These are phyloP conservation scores for Albophoma yamanashiensis DNA, from an alignment of 2,329 filamentous ascomycete species.

Conservation along the genomic window DNA sequence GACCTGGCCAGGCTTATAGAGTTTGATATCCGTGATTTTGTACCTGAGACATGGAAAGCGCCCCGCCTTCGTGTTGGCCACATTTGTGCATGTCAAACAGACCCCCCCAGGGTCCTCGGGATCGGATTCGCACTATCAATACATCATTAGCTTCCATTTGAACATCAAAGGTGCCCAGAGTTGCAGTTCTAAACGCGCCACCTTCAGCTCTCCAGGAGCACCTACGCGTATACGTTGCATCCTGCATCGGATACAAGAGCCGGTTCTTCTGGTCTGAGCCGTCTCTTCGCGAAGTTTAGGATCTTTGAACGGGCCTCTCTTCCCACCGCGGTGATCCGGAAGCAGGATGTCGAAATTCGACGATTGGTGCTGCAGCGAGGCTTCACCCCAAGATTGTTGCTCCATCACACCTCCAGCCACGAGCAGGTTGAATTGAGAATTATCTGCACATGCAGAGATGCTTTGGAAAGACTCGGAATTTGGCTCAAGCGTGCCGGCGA, in stretches of 20 bases:
- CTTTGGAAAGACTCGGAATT: not conserved
- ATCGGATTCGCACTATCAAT: constrained; percentile 39
- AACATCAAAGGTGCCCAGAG: not conserved
- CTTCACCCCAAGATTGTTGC: constrained; percentile 8
- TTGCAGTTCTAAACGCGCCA: not conserved
- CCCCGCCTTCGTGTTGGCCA: constrained; percentile 37
- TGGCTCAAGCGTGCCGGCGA: not conserved
- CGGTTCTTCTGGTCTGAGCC: constrained; percentile 45
- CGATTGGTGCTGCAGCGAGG: constrained; percentile 11
- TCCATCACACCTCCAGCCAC: not conserved
- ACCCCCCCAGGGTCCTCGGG: constrained; percentile 32
- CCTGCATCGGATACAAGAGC: constrained; percentile 48
- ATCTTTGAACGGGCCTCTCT: constrained; percentile 44
- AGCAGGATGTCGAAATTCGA: constrained; percentile 17
- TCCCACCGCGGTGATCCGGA: constrained; percentile 21
- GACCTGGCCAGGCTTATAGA: constrained; percentile 49
- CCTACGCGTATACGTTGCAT: constrained; percentile 53
- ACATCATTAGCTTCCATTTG: not conserved
- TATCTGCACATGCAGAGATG: not conserved
- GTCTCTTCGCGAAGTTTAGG: constrained; percentile 40
- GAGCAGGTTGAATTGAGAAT: not conserved
- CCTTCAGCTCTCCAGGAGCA: constrained; percentile 3
- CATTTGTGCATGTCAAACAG: constrained; percentile 44
- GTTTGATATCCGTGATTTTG: constrained; percentile 46
- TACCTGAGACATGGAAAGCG: constrained; percentile 48